These are phyloP conservation scores for Fusarium tanahbumbuense DNA, from an alignment of 2,329 filamentous ascomycete species.

Conservation along the genomic window DNA sequence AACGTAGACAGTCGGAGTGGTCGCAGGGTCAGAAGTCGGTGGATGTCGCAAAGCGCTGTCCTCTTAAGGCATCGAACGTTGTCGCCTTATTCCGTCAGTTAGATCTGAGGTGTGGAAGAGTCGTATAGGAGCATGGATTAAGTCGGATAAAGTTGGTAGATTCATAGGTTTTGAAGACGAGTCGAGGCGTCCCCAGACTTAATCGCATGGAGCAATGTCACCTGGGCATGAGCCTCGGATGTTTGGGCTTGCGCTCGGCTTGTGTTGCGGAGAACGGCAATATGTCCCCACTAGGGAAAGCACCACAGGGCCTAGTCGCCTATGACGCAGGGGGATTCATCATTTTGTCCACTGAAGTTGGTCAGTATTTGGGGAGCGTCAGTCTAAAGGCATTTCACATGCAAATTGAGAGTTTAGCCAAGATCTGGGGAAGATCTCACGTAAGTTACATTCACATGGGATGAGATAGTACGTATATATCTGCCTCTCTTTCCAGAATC, in stretches of 20 bases:
- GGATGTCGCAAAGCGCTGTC: constrained; percentile 5
- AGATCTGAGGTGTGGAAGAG: constrained; percentile 10
- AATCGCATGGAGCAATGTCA: constrained; percentile 27
- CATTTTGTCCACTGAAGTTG: constrained; percentile 14
- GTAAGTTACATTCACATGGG: constrained; percentile 18
- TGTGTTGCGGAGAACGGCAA: constrained; percentile 39
- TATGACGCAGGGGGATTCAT: constrained; percentile 34
- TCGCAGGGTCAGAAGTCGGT: constrained; percentile 25
- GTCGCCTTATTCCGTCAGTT: constrained; percentile 19
- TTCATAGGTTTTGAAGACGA: constrained; percentile 19
- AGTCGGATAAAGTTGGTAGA: constrained; percentile 27
- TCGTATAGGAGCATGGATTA: constrained; percentile 14
- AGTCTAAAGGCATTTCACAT: constrained; percentile 30
- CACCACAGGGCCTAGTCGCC: constrained; percentile 14
- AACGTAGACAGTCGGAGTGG: constrained; percentile 2
- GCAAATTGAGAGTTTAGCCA: constrained; percentile 31
- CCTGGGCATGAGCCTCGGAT: constrained; percentile 41
- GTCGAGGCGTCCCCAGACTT: constrained; percentile 7
- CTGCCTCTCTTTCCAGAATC: neutral
- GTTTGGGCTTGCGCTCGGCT: constrained; percentile 37
- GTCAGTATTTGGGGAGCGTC: constrained; percentile 16
- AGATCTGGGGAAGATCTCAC: constrained; percentile 39
- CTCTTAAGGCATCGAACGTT: constrained; percentile 31
- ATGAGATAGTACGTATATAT: constrained; percentile 6
- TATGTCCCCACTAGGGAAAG: constrained; percentile 8